phyloP scores from a whole-genome alignment of 371 early-diverging fungal genomes.

The Zychaea mexicana region DNA sequence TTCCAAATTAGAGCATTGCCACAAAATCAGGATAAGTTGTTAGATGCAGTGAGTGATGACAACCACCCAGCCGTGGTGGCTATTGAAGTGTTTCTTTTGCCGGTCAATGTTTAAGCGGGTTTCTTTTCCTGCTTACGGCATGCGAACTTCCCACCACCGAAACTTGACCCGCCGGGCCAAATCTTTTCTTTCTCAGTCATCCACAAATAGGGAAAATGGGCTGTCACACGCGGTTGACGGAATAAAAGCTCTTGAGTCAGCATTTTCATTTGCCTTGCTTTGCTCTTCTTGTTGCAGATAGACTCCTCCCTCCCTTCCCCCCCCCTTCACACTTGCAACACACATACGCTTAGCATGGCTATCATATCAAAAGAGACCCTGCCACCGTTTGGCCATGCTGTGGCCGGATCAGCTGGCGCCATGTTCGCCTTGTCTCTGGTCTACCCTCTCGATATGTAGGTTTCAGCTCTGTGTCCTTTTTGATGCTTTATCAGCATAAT shows the following conservation, averaged over 20 bases:
- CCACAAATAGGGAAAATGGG: not conserved
- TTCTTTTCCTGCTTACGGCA: conserved; percentile 5
- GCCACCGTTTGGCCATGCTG: conserved; percentile 90
- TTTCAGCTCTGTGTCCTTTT: not conserved
- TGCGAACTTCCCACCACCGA: not conserved
- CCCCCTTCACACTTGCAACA: conserved; percentile 8
- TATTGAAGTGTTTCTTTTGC: not conserved
- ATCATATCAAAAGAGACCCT: conserved; percentile 58
- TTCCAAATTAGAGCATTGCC: too few relatives aligned
- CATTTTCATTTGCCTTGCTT: conserved; percentile 16
- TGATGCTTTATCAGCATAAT: conserved; percentile 4
- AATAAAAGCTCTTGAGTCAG: conserved; percentile 27
- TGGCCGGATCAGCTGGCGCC: conserved; percentile 91
- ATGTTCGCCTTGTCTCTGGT: conserved; percentile 87
- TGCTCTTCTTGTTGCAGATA: not conserved
- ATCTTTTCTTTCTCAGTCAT: not conserved
- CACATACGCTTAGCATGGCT: conserved; percentile 36
- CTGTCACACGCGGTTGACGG: conserved; percentile 5
- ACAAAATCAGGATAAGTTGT: too few relatives aligned
- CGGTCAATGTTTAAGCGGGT: not conserved
- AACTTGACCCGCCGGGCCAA: not conserved
- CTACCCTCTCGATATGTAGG: conserved; percentile 96
- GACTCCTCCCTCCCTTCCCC: conserved; percentile 2
- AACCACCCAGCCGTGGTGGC: not conserved
- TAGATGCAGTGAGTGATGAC: too few relatives aligned